Conservation (phyloP, 305 asterid species). For the Fraxinus velutina region DNA sequence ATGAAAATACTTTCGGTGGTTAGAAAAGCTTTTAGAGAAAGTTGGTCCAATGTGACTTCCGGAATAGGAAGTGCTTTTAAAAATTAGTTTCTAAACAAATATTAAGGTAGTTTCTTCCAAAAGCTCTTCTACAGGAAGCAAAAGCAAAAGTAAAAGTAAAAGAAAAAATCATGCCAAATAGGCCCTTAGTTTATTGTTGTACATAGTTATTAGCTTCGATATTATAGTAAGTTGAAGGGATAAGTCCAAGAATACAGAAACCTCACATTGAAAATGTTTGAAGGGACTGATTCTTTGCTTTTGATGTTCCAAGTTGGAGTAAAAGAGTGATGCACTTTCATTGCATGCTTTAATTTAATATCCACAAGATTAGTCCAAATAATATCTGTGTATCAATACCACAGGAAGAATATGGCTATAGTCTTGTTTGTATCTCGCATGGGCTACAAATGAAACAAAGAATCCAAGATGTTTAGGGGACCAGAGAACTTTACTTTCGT, state of each 20-base stretch:
- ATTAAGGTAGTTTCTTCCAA: too few relatives aligned
- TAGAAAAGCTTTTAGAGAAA: too few relatives aligned
- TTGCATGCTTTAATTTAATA: conserved; percentile 8
- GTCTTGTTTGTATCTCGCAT: conserved; percentile 27
- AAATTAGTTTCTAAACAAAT: too few relatives aligned
- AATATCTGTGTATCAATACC: conserved; percentile 8
- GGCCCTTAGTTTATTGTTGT: not conserved
- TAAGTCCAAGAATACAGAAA: conserved; percentile 29
- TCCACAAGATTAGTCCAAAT: not conserved
- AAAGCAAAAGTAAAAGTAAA: too few relatives aligned
- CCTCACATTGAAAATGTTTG: conserved; percentile 34
- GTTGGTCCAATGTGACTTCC: too few relatives aligned
- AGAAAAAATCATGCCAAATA: too few relatives aligned
- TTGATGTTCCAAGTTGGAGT: conserved; percentile 28
- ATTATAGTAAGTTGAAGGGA: not conserved
- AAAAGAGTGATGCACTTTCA: conserved; percentile 21
- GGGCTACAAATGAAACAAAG: conserved; percentile 32
- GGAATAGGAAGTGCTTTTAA: too few relatives aligned
- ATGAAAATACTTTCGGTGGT: too few relatives aligned
- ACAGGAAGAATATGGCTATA: conserved; percentile 25
- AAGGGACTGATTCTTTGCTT: conserved; percentile 36
- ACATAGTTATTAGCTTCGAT: not conserved
- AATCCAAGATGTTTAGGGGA: not conserved
- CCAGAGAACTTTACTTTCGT: not conserved
- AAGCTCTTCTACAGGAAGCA: too few relatives aligned